phyloP scores from a whole-genome alignment of 495 filamentous ascomycete genomes.

The Hypoxylon fragiforme region DNA sequence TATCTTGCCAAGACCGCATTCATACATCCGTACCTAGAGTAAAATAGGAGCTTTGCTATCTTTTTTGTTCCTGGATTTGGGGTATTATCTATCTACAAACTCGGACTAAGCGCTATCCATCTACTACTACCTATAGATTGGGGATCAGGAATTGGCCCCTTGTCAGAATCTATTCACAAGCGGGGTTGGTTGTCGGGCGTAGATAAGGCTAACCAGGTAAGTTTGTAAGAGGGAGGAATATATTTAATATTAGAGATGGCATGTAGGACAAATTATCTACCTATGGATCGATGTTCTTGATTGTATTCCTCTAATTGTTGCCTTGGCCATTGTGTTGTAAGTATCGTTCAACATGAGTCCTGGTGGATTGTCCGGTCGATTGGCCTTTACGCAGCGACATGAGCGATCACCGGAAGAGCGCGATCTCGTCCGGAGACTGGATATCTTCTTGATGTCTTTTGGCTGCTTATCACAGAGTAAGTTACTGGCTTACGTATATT shows the following conservation, averaged over 20 bases:
- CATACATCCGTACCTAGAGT: neutral
- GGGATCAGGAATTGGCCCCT: neutral
- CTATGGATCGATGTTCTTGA: neutral
- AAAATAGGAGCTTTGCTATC: too few relatives aligned
- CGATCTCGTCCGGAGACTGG: slow-evolving; percentile 44
- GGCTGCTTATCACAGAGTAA: slow-evolving; percentile 48
- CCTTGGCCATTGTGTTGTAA: neutral
- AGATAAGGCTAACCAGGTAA: neutral
- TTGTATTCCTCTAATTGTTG: neutral
- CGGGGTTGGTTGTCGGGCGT: neutral
- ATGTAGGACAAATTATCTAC: too few relatives aligned
- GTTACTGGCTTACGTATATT: too few relatives aligned
- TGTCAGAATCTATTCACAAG: neutral
- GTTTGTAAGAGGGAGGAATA: too few relatives aligned
- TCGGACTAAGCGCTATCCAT: neutral
- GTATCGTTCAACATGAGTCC: slow-evolving; percentile 11
- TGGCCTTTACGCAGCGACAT: slow-evolving; percentile 27
- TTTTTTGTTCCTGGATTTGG: neutral
- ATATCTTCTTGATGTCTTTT: slow-evolving; percentile 49
- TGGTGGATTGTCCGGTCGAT: slow-evolving; percentile 8
- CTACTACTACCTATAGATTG: too few relatives aligned
- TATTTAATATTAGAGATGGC: too few relatives aligned
- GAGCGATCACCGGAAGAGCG: slow-evolving; percentile 39
- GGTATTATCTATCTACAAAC: neutral
- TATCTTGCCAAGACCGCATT: neutral